Percentiles rank a stretch among this genome's conserved stretches.
Evolutionary conservation across 2,329 filamentous ascomycete species (phyloP).

Genomic region (Grosmannia penicillata): DNA sequence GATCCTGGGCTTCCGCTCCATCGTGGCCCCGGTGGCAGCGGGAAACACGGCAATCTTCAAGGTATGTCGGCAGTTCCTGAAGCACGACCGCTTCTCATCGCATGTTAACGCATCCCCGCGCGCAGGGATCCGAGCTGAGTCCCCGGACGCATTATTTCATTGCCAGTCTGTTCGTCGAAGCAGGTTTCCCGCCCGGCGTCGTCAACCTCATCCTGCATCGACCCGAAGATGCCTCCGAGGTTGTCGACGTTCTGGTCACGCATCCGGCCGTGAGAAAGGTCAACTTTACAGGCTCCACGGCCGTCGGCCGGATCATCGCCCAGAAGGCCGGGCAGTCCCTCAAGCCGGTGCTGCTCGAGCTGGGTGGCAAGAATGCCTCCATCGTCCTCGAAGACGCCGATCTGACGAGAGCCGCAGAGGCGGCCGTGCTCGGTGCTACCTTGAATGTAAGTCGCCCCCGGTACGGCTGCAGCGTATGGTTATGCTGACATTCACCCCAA

Average conservation of each 20-base stretch:
- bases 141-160: slow-evolving; percentile 3
- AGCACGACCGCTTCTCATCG: too few relatives aligned
- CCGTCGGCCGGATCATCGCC: slow-evolving; percentile 59
- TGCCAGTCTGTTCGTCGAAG: slow-evolving; percentile 1
- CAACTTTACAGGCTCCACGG: slow-evolving; percentile 72
- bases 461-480: too few relatives aligned
- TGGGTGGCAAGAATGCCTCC: slow-evolving; percentile 69
- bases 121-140: slow-evolving; percentile 3
- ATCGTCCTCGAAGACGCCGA: slow-evolving; percentile 73
- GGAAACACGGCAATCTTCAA: slow-evolving; percentile 73
- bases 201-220: slow-evolving; percentile 57
- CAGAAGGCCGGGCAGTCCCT: slow-evolving; percentile 54
- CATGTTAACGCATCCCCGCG: not conserved
- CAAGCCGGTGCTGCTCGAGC: slow-evolving; percentile 68
- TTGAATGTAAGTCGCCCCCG: slow-evolving; percentile 3
- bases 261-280: slow-evolving; percentile 58
- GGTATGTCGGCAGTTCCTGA: slow-evolving; percentile 16
- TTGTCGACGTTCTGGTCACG: slow-evolving; percentile 55
- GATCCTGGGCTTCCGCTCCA: slow-evolving; percentile 36
- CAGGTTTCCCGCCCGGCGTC: slow-evolving; percentile 35
- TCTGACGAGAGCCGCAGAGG: slow-evolving; percentile 51
- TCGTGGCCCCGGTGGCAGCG: slow-evolving; percentile 53
- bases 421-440: slow-evolving; percentile 57
- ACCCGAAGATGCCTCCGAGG: slow-evolving; percentile 47
- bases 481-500: not conserved